Evolutionary conservation across 352 stramenopile species (phyloP).

Genomic region (Blastocystis sp.): DNA sequence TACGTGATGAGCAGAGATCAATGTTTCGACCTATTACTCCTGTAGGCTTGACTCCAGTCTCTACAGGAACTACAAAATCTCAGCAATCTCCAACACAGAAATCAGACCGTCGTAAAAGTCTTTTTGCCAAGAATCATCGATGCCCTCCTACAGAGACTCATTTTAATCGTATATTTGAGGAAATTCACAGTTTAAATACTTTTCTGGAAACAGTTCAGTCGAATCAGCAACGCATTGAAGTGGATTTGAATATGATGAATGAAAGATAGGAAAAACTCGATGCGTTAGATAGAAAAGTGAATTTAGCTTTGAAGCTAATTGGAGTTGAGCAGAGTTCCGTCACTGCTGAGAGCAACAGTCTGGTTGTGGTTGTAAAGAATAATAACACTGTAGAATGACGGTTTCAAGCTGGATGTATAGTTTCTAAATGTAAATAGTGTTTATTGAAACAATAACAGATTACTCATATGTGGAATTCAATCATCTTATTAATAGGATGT

Average conservation of each 20-base stretch:
- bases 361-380: no score
- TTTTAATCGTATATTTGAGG: not conserved
- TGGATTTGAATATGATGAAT: not conserved
- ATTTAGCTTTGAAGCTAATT: conserved; percentile 7
- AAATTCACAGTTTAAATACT: not conserved
- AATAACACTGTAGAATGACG: no score
- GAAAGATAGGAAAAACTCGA: not conserved
- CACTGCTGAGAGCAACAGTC: no score
- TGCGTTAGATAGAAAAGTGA: not conserved
- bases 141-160: not conserved
- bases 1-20: not conserved
- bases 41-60: no score
- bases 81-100: no score
- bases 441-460: no score
- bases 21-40: not conserved
- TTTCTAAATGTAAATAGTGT: no score
- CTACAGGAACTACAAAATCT: no score
- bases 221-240: not conserved
- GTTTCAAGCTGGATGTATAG: no score
- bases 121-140: not conserved
- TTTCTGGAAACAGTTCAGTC: not conserved
- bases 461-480: no score
- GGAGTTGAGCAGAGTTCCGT: not conserved
- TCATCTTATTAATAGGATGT: no score
- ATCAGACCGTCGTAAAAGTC: not conserved